Conservation (phyloP, 78 protist species). For the Speleostelium caveatum region DNA sequence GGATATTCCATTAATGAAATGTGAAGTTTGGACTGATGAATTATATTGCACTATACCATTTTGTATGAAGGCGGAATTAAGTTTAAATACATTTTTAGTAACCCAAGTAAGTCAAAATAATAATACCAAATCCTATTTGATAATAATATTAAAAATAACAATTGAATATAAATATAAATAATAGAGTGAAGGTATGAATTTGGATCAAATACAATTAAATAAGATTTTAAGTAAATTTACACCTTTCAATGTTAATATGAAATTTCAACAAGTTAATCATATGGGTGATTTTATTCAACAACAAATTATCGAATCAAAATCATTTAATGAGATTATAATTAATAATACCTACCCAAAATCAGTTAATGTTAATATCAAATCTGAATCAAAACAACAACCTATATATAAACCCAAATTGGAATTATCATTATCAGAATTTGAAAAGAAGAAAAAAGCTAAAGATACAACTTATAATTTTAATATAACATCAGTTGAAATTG, state of each 20-base stretch:
- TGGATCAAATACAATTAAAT: background rate
- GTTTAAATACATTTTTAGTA: conserved; percentile 12
- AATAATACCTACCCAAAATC: conserved; percentile 43
- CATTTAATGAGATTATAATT: conserved; percentile 37
- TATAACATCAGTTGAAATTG: conserved; percentile 23
- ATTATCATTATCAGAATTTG: conserved; percentile 15
- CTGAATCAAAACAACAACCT: background rate
- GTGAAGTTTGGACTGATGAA: conserved; percentile 67
- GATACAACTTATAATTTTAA: background rate
- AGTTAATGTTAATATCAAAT: background rate
- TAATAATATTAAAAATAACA: too few relatives aligned
- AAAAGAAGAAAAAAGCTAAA: conserved; percentile 36
- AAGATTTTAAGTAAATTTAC: conserved; percentile 12
- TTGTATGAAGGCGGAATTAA: conserved; percentile 51
- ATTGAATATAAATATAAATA: too few relatives aligned
- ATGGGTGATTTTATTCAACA: conserved; percentile 23
- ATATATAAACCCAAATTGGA: conserved; percentile 23
- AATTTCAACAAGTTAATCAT: conserved; percentile 38
- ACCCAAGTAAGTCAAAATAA: too few relatives aligned
- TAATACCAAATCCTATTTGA: too few relatives aligned
- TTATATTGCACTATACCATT: conserved; percentile 57
- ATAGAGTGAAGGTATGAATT: background rate
- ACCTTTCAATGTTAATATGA: conserved; percentile 21
- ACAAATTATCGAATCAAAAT: conserved; percentile 18
- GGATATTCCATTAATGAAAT: conserved; percentile 56